phyloP scores from a whole-genome alignment of 179 eudicot species.

The Camellia oleifera region DNA sequence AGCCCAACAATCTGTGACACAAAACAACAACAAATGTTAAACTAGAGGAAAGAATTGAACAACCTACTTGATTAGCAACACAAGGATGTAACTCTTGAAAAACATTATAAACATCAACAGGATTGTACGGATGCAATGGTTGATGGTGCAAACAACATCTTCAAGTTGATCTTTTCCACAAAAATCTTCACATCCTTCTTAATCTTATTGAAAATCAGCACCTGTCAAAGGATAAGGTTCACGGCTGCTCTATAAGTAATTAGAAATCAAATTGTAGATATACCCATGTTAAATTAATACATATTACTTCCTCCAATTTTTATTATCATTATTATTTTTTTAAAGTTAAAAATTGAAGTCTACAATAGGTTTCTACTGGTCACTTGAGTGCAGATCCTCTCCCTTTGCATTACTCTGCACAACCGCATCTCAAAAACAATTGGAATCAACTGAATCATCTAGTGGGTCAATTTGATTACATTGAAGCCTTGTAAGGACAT shows the following conservation, averaged over 20 bases:
- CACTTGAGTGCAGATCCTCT: not conserved
- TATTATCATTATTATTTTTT: too few species aligned
- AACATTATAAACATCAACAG: not conserved
- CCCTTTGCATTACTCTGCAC: not conserved
- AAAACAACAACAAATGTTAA: not conserved
- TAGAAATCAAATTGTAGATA: not conserved
- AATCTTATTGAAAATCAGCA: slow-evolving; percentile 16
- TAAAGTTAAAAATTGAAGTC: too few species aligned
- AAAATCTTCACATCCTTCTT: slow-evolving; percentile 14
- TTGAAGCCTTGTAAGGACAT: too few species aligned
- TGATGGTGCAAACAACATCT: slow-evolving; percentile 45
- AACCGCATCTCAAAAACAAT: not conserved
- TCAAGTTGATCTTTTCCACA: slow-evolving; percentile 25
- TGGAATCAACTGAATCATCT: not conserved
- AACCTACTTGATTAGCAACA: not conserved
- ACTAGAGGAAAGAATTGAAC: not conserved
- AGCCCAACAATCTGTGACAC: slow-evolving; percentile 33
- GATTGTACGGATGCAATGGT: slow-evolving; percentile 46
- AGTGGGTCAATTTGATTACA: not conserved
- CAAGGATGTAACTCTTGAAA: not conserved
- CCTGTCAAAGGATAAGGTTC: not conserved
- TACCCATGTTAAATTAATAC: too few species aligned
- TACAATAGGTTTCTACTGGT: not conserved
- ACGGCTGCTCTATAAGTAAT: not conserved
- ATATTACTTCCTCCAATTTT: too few species aligned